phyloP scores from a whole-genome alignment of 257 asterid species.

The Fraxinus cuspidata region DNA sequence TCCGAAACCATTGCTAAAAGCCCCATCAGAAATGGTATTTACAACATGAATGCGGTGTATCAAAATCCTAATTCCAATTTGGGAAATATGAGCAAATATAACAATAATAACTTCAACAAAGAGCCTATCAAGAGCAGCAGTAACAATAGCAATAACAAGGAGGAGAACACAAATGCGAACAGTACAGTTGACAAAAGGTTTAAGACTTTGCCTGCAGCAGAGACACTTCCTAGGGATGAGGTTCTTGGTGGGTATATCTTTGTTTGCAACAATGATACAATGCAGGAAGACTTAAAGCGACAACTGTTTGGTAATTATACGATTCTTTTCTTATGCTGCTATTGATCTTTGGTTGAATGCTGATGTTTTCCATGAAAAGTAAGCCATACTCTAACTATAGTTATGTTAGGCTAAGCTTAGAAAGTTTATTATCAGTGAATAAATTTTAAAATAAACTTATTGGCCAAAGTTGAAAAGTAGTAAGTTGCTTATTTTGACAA shows the following conservation, averaged over 20 bases:
- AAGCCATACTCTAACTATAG: background rate
- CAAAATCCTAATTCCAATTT: constrained; percentile 54
- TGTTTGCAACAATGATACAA: constrained; percentile 96
- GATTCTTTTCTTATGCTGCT: background rate
- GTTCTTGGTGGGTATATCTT: constrained; percentile 94
- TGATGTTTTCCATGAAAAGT: background rate
- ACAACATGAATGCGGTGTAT: constrained; percentile 57
- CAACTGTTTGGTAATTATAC: constrained; percentile 73
- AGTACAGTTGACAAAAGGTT: constrained; percentile 79
- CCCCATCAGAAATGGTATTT: constrained; percentile 48
- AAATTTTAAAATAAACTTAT: background rate
- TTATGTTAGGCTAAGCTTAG: background rate
- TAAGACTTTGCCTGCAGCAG: constrained; percentile 91
- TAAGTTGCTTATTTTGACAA: background rate
- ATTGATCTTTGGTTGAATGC: background rate
- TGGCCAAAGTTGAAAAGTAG: background rate
- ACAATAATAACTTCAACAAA: constrained; percentile 44
- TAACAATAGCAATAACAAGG: constrained; percentile 38
- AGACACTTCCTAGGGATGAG: constrained; percentile 91
- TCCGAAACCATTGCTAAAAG: constrained; percentile 52
- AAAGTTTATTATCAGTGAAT: background rate
- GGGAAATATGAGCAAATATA: constrained; percentile 57
- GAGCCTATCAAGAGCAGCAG: constrained; percentile 39
- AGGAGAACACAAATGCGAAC: constrained; percentile 43
- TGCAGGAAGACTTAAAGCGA: constrained; percentile 95